Conservation (phyloP, 2,329 filamentous ascomycete species). For the Alternaria angustiovoidea region DNA sequence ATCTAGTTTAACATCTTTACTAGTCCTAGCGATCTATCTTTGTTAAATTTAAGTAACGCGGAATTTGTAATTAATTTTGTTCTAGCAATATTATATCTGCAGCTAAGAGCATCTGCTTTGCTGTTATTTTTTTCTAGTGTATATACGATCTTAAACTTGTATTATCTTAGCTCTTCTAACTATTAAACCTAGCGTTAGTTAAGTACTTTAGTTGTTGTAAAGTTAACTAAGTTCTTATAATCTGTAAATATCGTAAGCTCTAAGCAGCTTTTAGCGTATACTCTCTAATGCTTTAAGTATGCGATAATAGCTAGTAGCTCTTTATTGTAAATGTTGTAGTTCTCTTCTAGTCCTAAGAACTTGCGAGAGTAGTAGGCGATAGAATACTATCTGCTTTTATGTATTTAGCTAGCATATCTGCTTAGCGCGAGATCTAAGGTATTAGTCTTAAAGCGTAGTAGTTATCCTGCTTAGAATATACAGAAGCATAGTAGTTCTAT, state of each 20-base stretch:
- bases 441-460: too few relatives aligned
- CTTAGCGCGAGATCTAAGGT: slow-evolving; percentile 6
- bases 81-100: not conserved
- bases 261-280: slow-evolving; percentile 5
- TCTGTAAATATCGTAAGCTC: slow-evolving; percentile 37
- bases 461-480: too few relatives aligned
- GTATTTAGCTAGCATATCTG: slow-evolving; percentile 2
- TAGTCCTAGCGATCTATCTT: too few relatives aligned
- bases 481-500: too few relatives aligned
- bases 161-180: not conserved
- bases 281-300: slow-evolving; percentile 33
- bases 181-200: slow-evolving; percentile 36
- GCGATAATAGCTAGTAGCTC: slow-evolving; percentile 47
- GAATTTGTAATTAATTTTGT: not conserved
- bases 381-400: slow-evolving; percentile 7
- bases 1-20: too few relatives aligned
- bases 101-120: slow-evolving; percentile 6
- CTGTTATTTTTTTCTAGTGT: not conserved
- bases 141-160: slow-evolving; percentile 3
- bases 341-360: slow-evolving; percentile 27
- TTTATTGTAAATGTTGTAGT: slow-evolving; percentile 49
- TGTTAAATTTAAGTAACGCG: too few relatives aligned
- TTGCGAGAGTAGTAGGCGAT: slow-evolving; percentile 35
- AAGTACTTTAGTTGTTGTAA: slow-evolving; percentile 36
- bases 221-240: slow-evolving; percentile 41